phyloP scores from a whole-genome alignment of 345 rosid species.

The Euphorbia lathyris region DNA sequence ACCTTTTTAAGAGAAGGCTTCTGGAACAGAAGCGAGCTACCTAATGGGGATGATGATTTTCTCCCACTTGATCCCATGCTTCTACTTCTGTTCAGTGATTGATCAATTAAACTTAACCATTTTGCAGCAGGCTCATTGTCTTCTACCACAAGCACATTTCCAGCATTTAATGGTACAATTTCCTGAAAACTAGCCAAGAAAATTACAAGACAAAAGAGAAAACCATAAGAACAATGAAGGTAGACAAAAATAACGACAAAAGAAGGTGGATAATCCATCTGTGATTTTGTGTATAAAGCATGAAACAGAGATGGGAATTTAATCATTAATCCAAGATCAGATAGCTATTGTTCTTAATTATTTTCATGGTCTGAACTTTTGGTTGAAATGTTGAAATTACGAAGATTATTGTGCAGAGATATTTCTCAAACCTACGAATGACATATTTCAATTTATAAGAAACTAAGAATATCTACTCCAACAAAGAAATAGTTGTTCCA shows the following conservation, averaged over 20 bases:
- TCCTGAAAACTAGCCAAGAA: constrained; percentile 80
- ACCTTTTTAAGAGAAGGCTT: constrained; percentile 73
- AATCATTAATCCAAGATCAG: too few species aligned
- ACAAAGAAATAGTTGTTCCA: not conserved
- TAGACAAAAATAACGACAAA: not conserved
- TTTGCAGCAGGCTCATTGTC: constrained; percentile 93
- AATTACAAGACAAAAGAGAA: not conserved
- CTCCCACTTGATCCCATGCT: constrained; percentile 25
- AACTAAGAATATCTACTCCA: not conserved
- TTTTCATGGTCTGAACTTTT: not conserved
- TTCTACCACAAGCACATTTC: constrained; percentile 86
- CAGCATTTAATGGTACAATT: constrained; percentile 96
- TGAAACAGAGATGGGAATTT: not conserved
- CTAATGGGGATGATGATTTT: constrained; percentile 32
- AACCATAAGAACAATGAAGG: not conserved
- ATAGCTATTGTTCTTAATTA: not conserved
- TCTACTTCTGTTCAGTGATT: constrained; percentile 62
- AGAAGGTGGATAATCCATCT: too few species aligned
- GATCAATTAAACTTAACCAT: constrained; percentile 75
- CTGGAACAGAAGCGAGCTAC: constrained; percentile 68
- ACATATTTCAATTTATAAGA: not conserved
- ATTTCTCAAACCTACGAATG: too few species aligned
- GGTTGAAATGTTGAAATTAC: not conserved
- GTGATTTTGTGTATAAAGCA: not conserved
- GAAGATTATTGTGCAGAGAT: not conserved